Evolutionary conservation across 257 asterid genomes (phyloP).

Genomic region (Gentiana dahurica): DNA sequence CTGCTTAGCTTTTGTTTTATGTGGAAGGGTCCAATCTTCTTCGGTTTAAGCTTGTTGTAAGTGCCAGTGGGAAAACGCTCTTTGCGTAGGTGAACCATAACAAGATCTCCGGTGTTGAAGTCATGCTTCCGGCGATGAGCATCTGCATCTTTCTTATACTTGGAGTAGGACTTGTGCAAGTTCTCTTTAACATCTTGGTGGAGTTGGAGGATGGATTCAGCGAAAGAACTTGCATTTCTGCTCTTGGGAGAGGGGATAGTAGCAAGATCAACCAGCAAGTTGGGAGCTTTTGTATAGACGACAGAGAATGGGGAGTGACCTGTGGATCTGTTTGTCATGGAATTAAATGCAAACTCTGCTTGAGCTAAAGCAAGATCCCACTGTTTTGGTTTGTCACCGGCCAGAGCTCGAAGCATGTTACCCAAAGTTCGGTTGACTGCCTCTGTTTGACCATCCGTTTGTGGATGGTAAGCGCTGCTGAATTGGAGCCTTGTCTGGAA

Average conservation of each 20-base stretch:
- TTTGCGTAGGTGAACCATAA: neutral
- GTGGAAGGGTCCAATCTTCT: neutral
- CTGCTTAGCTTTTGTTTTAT: too few species aligned
- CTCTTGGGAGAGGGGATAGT: neutral
- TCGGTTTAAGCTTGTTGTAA: too few species aligned
- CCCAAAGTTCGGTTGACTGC: conserved; percentile 4
- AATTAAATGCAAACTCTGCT: conserved; percentile 4
- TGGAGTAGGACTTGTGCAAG: neutral
- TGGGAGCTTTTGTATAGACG: neutral
- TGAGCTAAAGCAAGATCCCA: too few species aligned
- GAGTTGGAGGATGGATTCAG: neutral
- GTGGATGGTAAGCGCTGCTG: too few species aligned
- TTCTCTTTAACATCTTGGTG: neutral
- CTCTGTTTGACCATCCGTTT: neutral
- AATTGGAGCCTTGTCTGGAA: neutral
- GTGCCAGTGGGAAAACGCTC: neutral
- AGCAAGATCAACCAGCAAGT: neutral
- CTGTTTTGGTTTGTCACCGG: too few species aligned
- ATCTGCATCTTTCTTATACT: neutral
- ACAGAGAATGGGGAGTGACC: neutral
- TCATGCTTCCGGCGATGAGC: neutral
- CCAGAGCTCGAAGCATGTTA: conserved; percentile 2
- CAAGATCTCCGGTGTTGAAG: neutral
- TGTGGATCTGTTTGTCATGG: neutral
- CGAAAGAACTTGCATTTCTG: neutral